Evolutionary conservation across 2,329 filamentous ascomycete species (phyloP).

Genomic region (Lachnellula cervina): DNA sequence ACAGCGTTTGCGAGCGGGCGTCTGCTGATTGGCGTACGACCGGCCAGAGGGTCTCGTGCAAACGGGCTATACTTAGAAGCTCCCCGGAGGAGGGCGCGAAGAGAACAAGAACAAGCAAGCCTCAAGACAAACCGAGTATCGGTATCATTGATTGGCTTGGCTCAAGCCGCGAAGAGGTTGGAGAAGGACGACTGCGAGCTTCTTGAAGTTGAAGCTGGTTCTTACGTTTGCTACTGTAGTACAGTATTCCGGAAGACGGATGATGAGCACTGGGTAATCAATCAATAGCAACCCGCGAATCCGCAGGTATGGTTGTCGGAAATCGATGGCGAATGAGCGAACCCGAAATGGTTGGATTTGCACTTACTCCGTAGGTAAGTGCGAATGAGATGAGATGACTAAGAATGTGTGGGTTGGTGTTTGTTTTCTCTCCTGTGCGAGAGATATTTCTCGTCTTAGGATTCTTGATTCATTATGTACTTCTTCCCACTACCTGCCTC

Average conservation of each 20-base stretch:
- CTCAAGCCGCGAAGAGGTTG: neutral
- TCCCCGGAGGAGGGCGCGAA: constrained; percentile 14
- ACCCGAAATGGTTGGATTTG: constrained; percentile 7
- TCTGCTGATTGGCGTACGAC: constrained; percentile 17
- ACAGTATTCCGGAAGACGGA: neutral
- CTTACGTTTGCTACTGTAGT: neutral
- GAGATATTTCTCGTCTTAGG: constrained; percentile 2
- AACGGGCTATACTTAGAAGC: constrained; percentile 25
- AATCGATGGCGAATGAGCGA: constrained; percentile 7
- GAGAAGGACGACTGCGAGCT: neutral
- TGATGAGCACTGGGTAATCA: neutral
- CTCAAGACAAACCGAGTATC: neutral
- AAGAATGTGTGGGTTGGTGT: neutral
- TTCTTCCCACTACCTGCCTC: constrained; percentile 4
- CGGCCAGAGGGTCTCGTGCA: constrained; percentile 4
- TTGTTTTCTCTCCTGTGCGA: neutral
- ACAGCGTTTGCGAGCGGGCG: constrained; percentile 13
- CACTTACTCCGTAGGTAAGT: neutral
- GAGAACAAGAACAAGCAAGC: neutral
- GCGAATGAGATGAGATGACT: neutral
- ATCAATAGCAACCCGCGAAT: constrained; percentile 2
- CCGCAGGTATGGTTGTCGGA: constrained; percentile 20
- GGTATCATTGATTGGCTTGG: neutral
- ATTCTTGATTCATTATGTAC: constrained; percentile 20
- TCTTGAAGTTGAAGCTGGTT: neutral